These are phyloP conservation scores for Podospora fimiseda DNA, from an alignment of 495 filamentous ascomycete species.

Conservation along the genomic window DNA sequence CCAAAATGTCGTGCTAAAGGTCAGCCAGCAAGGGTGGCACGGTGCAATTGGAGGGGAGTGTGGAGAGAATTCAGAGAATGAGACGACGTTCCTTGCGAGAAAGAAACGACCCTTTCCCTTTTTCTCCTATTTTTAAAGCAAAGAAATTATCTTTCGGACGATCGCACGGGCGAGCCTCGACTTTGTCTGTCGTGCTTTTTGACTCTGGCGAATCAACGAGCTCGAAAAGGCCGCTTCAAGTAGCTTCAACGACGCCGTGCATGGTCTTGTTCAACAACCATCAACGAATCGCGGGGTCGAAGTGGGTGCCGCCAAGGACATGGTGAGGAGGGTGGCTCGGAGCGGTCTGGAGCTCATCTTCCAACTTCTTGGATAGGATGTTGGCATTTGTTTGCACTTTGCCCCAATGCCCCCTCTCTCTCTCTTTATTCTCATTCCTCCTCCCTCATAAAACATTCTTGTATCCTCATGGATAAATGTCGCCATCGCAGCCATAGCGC, in stretches of 20 bases:
- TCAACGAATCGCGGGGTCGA: constrained; percentile 17
- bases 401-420: not conserved
- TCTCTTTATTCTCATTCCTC: not conserved
- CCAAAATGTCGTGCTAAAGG: not conserved
- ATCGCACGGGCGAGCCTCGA: constrained; percentile 8
- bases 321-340: constrained; percentile 7
- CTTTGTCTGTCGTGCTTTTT: not conserved
- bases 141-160: not conserved
- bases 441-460: not conserved
- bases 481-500: constrained; percentile 9
- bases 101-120: not conserved
- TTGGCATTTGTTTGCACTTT: too few species aligned
- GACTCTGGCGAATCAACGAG: constrained; percentile 10
- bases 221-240: constrained; percentile 1
- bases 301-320: constrained; percentile 12
- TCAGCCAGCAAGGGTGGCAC: not conserved
- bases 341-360: constrained; percentile 3
- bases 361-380: too few species aligned
- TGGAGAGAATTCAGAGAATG: too few species aligned
- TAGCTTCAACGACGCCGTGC: not conserved
- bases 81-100: not conserved
- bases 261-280: not conserved
- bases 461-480: constrained; percentile 7
- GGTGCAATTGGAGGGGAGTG: too few species aligned
- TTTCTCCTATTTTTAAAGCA: not conserved